Conservation (phyloP, 202 grass and related monocot species). For the Schoenoplectus triqueter region DNA sequence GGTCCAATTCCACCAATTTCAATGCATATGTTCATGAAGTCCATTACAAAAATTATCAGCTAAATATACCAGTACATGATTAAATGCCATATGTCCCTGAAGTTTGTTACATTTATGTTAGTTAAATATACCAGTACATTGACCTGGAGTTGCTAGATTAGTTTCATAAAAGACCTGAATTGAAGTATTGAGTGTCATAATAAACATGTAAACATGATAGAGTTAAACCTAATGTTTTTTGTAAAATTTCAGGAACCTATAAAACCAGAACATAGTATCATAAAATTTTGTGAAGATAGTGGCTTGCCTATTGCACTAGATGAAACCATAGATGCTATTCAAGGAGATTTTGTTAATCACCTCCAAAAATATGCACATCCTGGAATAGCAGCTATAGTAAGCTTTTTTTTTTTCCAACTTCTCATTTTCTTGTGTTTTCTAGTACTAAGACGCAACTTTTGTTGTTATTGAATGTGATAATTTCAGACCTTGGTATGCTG, state of each 20-base stretch:
- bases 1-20: background rate
- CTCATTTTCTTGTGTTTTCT: slow-evolving; percentile 30
- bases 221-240: slow-evolving; percentile 29
- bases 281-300: slow-evolving; percentile 81
- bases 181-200: background rate
- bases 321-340: slow-evolving; percentile 86
- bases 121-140: background rate
- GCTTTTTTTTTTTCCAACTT: slow-evolving; percentile 45
- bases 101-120: background rate
- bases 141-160: background rate
- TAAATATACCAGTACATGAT: background rate
- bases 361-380: slow-evolving; percentile 83
- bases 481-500: slow-evolving; percentile 16
- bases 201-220: background rate
- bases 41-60: background rate
- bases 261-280: slow-evolving; percentile 59
- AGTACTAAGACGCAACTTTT: slow-evolving; percentile 44
- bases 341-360: slow-evolving; percentile 58
- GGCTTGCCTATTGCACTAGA: slow-evolving; percentile 86
- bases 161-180: background rate
- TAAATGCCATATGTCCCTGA: background rate
- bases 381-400: slow-evolving; percentile 93
- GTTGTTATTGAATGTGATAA: slow-evolving; percentile 29
- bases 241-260: slow-evolving; percentile 84
- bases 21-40: background rate